Conservation (phyloP, 1,284 basidiomycete species). For the Cryptococcus floricola region DNA sequence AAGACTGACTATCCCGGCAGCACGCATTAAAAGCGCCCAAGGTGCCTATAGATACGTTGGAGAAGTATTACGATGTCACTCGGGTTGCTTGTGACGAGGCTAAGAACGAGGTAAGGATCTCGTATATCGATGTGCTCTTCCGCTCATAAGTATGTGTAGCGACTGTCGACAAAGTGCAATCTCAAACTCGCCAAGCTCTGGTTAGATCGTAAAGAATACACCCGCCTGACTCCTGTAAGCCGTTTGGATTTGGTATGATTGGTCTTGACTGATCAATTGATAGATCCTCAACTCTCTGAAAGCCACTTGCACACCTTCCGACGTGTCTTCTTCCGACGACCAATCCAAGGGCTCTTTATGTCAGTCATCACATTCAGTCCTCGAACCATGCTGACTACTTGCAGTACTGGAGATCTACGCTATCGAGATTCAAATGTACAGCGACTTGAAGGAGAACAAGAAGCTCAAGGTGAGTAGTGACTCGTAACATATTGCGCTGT, state of each 20-base stretch:
- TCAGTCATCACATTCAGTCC: slow-evolving; percentile 17
- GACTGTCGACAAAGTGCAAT: slow-evolving; percentile 91
- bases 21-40: slow-evolving; percentile 48
- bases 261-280: neutral
- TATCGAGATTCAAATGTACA: slow-evolving; percentile 99
- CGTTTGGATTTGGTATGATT: neutral
- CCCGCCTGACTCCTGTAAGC: slow-evolving; percentile 70
- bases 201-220: slow-evolving; percentile 91
- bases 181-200: slow-evolving; percentile 96
- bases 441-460: slow-evolving; percentile 89
- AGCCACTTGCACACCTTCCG: slow-evolving; percentile 49
- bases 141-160: slow-evolving; percentile 54
- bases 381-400: slow-evolving; percentile 4
- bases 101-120: slow-evolving; percentile 77
- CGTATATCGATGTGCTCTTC: neutral
- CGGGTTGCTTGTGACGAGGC: slow-evolving; percentile 84
- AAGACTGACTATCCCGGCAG: slow-evolving; percentile 15
- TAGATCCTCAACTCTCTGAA: slow-evolving; percentile 53
- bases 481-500: neutral
- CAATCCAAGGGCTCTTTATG: slow-evolving; percentile 49
- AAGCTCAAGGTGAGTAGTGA: slow-evolving; percentile 73
- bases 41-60: slow-evolving; percentile 81
- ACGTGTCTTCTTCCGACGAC: slow-evolving; percentile 46
- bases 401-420: slow-evolving; percentile 92
- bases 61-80: slow-evolving; percentile 93